These are phyloP conservation scores for Diaporthe destruens DNA, from an alignment of 2,329 filamentous ascomycete species.

Conservation along the genomic window DNA sequence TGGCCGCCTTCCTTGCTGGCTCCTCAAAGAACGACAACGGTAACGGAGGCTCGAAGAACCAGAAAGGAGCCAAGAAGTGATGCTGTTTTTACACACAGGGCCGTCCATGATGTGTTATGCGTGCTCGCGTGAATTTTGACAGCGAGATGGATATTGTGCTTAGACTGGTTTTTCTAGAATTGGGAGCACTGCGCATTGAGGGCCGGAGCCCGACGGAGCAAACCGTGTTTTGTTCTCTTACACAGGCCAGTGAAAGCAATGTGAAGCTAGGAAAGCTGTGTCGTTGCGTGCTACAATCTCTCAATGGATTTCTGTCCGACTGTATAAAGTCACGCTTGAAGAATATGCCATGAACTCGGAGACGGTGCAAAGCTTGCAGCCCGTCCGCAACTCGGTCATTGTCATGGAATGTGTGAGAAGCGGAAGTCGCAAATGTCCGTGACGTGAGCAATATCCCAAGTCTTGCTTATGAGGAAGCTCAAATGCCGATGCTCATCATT, in stretches of 20 bases:
- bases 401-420: neutral
- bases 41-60: slow-evolving; percentile 11
- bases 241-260: neutral
- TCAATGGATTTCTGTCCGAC: neutral
- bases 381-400: neutral
- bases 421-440: no score
- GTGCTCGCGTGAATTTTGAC: neutral
- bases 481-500: no score
- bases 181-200: neutral
- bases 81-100: neutral
- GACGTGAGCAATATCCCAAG: neutral
- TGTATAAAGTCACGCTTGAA: neutral
- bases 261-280: neutral
- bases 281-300: neutral
- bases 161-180: neutral
- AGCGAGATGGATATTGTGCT: neutral
- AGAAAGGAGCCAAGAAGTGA: slow-evolving; percentile 31
- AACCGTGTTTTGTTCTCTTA: neutral
- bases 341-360: neutral
- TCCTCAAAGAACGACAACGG: slow-evolving; percentile 57
- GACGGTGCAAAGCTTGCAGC: neutral
- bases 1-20: slow-evolving; percentile 74
- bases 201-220: neutral
- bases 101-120: neutral
- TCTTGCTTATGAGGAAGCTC: neutral